Evolutionary conservation across 208 protist genomes (phyloP), one percentile per base, ranked within the genome.

Genomic region (Naegleria lovaniensis): DNA sequence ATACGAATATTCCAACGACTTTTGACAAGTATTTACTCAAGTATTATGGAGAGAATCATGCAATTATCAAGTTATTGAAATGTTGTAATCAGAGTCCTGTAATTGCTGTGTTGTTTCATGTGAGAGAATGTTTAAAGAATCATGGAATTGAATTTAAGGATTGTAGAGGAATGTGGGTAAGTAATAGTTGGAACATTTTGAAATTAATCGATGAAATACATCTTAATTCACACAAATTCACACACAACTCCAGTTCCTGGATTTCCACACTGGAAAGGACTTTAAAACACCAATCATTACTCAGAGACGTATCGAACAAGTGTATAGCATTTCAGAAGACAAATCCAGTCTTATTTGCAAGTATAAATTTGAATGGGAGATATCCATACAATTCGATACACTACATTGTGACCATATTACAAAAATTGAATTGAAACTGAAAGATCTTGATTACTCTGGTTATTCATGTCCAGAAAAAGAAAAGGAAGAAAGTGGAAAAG

Each of bases 201-300:
- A n/a, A n/a, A n/a, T n/a, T n/a, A n/a, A n/a, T n/a, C n/a, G n/a
- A n/a, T n/a, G n/a, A n/a, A n/a, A n/a, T n/a, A n/a, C n/a, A n/a
- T n/a, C n/a, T n/a, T n/a, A n/a, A n/a, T n/a, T n/a, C n/a, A n/a
- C n/a, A n/a, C n/a, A n/a, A n/a, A n/a, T n/a, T n/a, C n/a, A n/a
- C n/a, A n/a, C n/a, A n/a, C 9, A 58, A 58, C 15, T 19, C 5
- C 15, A 58, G 55, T 84, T 84, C 76, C 33, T 84, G 38, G 33
- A 84, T 84, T 84, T 84, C 15, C 76, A 84, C 38, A 84, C 76
- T 84, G 76, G 76, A 33, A 84, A 84, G 38, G 76, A 84, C 29
- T 16, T 39, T 33, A 40, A 84, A 33, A 84, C 29, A 84, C 76
- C 76, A 38, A 6, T 41, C 11, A 84, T 84, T 39, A 84, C 76